phyloP scores from a whole-genome alignment of 495 filamentous ascomycete species.

The Haplographium delicatum region DNA sequence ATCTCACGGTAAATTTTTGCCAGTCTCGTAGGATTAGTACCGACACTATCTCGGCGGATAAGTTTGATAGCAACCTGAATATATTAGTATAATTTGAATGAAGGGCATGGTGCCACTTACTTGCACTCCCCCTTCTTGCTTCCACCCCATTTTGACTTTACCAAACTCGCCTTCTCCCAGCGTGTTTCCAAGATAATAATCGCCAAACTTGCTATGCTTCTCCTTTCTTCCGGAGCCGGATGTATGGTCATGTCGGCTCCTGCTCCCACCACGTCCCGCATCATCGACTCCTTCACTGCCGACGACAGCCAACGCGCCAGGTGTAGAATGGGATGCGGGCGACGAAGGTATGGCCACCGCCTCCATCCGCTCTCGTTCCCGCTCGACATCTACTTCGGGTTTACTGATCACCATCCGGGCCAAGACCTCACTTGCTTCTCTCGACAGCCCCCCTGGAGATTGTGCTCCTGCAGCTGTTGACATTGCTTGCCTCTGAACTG shows the following conservation, averaged over 20 bases:
- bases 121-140: slow-evolving; percentile 82
- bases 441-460: slow-evolving; percentile 42
- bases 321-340: slow-evolving; percentile 43
- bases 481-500: slow-evolving; percentile 34
- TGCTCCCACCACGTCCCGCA: slow-evolving; percentile 51
- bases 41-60: slow-evolving; percentile 84
- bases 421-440: slow-evolving; percentile 59
- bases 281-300: slow-evolving; percentile 53
- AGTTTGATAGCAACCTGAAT: slow-evolving; percentile 92
- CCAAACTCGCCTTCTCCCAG: slow-evolving; percentile 98
- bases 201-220: slow-evolving; percentile 87
- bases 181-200: slow-evolving; percentile 94
- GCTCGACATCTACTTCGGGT: slow-evolving; percentile 69
- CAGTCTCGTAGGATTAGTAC: slow-evolving; percentile 77
- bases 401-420: slow-evolving; percentile 75
- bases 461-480: slow-evolving; percentile 30
- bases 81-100: slow-evolving; percentile 7
- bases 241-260: slow-evolving; percentile 76
- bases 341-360: slow-evolving; percentile 54
- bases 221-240: slow-evolving; percentile 38
- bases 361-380: slow-evolving; percentile 70
- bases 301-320: slow-evolving; percentile 42
- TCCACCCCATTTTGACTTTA: slow-evolving; percentile 99
- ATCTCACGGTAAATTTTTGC: slow-evolving; percentile 98
- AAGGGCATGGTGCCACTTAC: too few relatives aligned